Conservation (phyloP, 2,329 filamentous ascomycete genomes). For the Colletotrichum orchidophilum region DNA sequence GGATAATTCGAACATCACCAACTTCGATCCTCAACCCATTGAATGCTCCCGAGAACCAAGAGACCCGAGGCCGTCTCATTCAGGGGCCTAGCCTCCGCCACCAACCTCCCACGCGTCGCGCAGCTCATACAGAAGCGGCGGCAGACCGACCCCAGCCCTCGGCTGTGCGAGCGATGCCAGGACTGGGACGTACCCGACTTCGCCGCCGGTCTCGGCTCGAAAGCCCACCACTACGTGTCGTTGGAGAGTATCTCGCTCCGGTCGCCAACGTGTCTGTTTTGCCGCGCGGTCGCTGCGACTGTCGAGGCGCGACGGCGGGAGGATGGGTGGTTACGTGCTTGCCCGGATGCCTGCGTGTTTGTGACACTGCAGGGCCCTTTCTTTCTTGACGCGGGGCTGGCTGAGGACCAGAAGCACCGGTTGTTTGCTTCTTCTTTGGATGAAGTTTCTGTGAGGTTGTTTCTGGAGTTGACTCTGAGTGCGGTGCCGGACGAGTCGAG, state of each 20-base stretch:
- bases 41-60: conserved; percentile 19
- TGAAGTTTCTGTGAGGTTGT: not conserved
- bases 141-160: not conserved
- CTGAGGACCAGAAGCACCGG: not conserved
- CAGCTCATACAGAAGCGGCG: not conserved
- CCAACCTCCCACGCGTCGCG: not conserved
- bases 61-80: conserved; percentile 3
- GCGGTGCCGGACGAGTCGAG: not conserved
- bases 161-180: conserved; percentile 18
- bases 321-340: not conserved
- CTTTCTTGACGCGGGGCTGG: conserved; percentile 1
- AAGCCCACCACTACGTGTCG: not conserved
- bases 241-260: not conserved
- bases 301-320: not conserved
- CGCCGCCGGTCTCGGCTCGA: conserved; percentile 3
- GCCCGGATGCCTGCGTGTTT: not conserved
- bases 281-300: not conserved
- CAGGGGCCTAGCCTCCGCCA: not conserved
- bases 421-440: not conserved
- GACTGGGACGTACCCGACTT: conserved; percentile 23
- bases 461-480: conserved; percentile 13
- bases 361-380: conserved; percentile 13
- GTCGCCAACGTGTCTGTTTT: not conserved
- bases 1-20: not conserved
- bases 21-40: not conserved